Conservation (phyloP, 1,284 basidiomycete genomes). For the Ustilago loliicola region DNA sequence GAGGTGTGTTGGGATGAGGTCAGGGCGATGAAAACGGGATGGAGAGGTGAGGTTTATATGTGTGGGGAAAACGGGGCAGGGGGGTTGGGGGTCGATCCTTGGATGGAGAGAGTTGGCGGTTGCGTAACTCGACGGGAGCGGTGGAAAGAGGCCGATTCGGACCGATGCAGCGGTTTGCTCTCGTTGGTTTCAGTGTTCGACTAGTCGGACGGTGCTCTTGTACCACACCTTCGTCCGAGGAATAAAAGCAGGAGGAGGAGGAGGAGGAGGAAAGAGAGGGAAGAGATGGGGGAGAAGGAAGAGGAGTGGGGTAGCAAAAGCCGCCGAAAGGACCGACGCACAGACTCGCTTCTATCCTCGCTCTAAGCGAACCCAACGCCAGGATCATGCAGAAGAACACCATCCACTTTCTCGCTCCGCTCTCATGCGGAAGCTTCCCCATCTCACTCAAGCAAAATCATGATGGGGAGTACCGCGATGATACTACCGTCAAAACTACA, state of each 20-base stretch:
- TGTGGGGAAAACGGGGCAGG: too few species aligned
- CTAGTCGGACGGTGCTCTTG: background rate
- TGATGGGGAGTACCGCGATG: too few species aligned
- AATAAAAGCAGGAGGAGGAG: background rate
- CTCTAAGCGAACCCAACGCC: background rate
- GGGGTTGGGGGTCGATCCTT: background rate
- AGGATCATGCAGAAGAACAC: too few species aligned
- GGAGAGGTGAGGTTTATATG: constrained; percentile 3
- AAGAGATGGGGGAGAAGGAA: background rate
- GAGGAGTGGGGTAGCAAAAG: background rate
- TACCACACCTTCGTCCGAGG: background rate
- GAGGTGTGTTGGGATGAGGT: background rate
- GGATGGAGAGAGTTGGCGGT: background rate
- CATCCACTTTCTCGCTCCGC: too few species aligned
- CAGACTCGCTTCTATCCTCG: background rate
- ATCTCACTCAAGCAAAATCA: too few species aligned
- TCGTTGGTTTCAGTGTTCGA: background rate
- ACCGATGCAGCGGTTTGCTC: constrained; percentile 17
- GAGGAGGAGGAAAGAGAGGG: background rate
- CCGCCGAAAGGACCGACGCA: background rate
- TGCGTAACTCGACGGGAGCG: background rate
- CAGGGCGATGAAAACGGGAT: background rate
- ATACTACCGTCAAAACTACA: too few species aligned
- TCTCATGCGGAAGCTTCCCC: too few species aligned
- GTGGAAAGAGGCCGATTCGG: constrained; percentile 19